Evolutionary conservation across 1,284 basidiomycete genomes (phyloP).

Genomic region (Fomitopsis schrenkii): DNA sequence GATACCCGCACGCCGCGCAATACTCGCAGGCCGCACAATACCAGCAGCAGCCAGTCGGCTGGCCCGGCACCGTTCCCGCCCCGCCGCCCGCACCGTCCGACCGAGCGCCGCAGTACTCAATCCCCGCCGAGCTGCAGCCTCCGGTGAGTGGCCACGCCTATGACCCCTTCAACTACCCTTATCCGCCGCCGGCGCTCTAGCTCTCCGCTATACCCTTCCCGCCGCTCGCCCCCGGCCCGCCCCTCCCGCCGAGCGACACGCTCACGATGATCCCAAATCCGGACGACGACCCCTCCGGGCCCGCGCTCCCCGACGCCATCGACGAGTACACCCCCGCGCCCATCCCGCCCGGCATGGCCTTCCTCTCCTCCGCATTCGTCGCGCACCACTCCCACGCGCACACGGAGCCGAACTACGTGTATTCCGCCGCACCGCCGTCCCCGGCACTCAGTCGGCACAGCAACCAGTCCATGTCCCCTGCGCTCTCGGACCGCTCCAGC

Average conservation of each 20-base stretch:
- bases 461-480: slow-evolving; percentile 16
- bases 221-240: neutral
- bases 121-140: slow-evolving; percentile 5
- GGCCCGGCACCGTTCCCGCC: neutral
- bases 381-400: slow-evolving; percentile 2
- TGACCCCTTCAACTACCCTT: slow-evolving; percentile 4
- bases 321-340: slow-evolving; percentile 7
- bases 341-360: slow-evolving; percentile 2
- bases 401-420: slow-evolving; percentile 12
- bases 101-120: neutral
- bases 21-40: neutral
- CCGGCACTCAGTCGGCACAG: neutral
- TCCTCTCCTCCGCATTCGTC: slow-evolving; percentile 11
- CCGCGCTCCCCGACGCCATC: slow-evolving; percentile 4
- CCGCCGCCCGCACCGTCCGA: neutral
- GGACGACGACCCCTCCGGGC: slow-evolving; percentile 1
- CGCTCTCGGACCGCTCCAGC: slow-evolving; percentile 17
- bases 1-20: neutral
- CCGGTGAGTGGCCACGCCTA: slow-evolving; percentile 7
- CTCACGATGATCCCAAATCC: slow-evolving; percentile 3
- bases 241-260: neutral
- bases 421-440: slow-evolving; percentile 8
- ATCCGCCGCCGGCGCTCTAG: slow-evolving; percentile 6
- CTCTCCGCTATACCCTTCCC: neutral
- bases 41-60: neutral